phyloP scores from a whole-genome alignment of 2,329 filamentous ascomycete species.

The Colletotrichum gloeosporioides region DNA sequence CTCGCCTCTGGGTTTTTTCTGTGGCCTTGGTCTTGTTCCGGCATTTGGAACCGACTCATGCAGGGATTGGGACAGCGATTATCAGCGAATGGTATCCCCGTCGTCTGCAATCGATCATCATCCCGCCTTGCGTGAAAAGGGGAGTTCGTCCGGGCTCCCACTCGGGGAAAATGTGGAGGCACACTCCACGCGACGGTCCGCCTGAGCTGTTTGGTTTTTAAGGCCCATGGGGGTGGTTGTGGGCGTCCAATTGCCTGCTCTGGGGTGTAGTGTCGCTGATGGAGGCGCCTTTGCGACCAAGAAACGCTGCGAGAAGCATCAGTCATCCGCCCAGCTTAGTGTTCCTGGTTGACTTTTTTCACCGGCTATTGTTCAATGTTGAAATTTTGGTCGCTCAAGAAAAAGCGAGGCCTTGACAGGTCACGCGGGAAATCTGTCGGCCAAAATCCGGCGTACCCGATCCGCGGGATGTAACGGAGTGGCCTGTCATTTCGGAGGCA shows the following conservation, averaged over 20 bases:
- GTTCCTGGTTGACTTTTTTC: not conserved
- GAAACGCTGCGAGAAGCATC: not conserved
- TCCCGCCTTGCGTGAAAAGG: slow-evolving; percentile 20
- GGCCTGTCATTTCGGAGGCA: slow-evolving; percentile 18
- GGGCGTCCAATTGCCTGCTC: not conserved
- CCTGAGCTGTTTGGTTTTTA: not conserved
- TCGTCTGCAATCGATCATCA: slow-evolving; percentile 14
- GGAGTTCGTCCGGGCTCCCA: slow-evolving; percentile 20
- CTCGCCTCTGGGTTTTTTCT: not conserved
- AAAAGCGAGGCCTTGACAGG: not conserved
- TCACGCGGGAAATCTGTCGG: slow-evolving; percentile 7
- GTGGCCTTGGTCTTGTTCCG: not conserved
- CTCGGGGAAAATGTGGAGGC: slow-evolving; percentile 22
- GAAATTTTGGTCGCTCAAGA: not conserved
- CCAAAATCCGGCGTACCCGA: slow-evolving; percentile 12
- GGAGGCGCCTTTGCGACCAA: not conserved
- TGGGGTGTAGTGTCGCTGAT: not conserved
- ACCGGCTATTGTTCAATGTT: not conserved
- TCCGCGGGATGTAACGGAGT: not conserved
- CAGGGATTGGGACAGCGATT: slow-evolving; percentile 11
- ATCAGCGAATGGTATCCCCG: slow-evolving; percentile 1
- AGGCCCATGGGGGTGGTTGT: not conserved
- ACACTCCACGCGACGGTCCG: slow-evolving; percentile 16
- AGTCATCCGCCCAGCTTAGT: not conserved
- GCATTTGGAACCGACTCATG: slow-evolving; percentile 14